Percentiles rank a stretch among this genome's conserved stretches.
phyloP scores from a whole-genome alignment of 2,329 filamentous ascomycete species.

The Fusarium buharicum region DNA sequence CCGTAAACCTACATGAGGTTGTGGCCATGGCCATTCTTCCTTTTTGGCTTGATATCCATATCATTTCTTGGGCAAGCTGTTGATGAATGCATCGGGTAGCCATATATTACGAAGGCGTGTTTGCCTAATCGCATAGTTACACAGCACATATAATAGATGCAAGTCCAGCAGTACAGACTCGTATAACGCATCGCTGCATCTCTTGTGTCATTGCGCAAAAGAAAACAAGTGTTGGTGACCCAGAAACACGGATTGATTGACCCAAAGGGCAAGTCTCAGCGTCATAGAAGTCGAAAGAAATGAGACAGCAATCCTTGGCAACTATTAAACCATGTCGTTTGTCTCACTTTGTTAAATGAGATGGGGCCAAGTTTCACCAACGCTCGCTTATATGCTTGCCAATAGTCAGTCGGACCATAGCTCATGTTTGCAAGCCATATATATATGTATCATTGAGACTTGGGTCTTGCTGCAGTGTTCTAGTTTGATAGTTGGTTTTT shows the following conservation, averaged over 20 bases:
- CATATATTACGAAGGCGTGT: neutral
- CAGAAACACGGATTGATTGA: neutral
- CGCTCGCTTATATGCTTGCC: neutral
- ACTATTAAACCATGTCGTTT: neutral
- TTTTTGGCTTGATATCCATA: too few species aligned
- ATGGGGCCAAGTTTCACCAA: neutral
- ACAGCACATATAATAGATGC: neutral
- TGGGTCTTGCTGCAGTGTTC: too few species aligned
- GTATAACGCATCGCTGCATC: conserved; percentile 19
- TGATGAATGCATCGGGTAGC: neutral
- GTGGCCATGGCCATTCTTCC: too few species aligned
- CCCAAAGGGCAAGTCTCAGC: conserved; percentile 3
- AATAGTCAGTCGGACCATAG: neutral
- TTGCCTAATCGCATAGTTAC: neutral
- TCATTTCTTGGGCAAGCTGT: too few species aligned
- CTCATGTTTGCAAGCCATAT: neutral
- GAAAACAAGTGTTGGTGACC: conserved; percentile 11
- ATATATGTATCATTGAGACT: too few species aligned
- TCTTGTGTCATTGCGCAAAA: conserved; percentile 2
- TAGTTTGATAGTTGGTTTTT: too few species aligned
- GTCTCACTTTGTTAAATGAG: conserved; percentile 13
- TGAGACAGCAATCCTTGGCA: conserved; percentile 7
- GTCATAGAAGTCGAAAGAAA: conserved; percentile 21
- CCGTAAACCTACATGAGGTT: too few species aligned
- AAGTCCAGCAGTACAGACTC: conserved; percentile 1